Evolutionary conservation across 805 yeast genomes (phyloP).

Genomic region (Starmerella powellii): DNA sequence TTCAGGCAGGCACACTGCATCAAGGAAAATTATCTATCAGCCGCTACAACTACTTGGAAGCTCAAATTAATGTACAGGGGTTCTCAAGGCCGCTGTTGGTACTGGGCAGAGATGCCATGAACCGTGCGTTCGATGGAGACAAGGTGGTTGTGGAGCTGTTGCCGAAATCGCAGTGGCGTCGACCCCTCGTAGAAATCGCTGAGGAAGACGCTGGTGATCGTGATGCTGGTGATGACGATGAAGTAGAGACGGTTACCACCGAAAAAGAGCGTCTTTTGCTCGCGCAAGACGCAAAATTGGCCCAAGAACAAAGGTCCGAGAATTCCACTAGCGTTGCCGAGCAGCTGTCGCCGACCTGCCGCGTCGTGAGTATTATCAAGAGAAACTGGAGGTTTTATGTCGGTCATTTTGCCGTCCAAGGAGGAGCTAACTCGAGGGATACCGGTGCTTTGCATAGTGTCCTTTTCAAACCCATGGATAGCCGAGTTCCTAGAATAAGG

Average conservation of each 20-base stretch:
- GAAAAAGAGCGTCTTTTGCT: conserved; percentile 62
- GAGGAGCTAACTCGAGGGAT: too few species aligned
- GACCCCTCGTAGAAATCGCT: conserved; percentile 64
- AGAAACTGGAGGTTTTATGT: conserved; percentile 95
- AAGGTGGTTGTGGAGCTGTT: conserved; percentile 79
- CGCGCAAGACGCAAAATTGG: conserved; percentile 62
- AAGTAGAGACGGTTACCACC: conserved; percentile 40
- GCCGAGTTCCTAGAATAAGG: conserved; percentile 71
- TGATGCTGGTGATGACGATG: conserved; percentile 37
- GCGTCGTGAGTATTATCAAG: conserved; percentile 73
- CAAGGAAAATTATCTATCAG: conserved; percentile 76
- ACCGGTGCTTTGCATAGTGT: conserved; percentile 65
- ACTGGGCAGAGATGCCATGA: conserved; percentile 70
- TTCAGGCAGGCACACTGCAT: conserved; percentile 72
- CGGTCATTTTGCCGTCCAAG: conserved; percentile 57
- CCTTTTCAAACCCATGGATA: conserved; percentile 80
- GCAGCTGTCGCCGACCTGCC: conserved; percentile 80
- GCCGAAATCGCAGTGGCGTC: conserved; percentile 78
- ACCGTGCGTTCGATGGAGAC: conserved; percentile 88
- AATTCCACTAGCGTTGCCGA: conserved; percentile 27
- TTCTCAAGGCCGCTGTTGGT: conserved; percentile 73
- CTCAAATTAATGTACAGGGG: conserved; percentile 56
- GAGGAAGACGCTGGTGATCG: conserved; percentile 60
- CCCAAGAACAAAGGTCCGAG: conserved; percentile 23
- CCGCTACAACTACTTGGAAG: conserved; percentile 80